phyloP scores from a whole-genome alignment of 768 basidiomycete species.

The Solioccasus polychromus region DNA sequence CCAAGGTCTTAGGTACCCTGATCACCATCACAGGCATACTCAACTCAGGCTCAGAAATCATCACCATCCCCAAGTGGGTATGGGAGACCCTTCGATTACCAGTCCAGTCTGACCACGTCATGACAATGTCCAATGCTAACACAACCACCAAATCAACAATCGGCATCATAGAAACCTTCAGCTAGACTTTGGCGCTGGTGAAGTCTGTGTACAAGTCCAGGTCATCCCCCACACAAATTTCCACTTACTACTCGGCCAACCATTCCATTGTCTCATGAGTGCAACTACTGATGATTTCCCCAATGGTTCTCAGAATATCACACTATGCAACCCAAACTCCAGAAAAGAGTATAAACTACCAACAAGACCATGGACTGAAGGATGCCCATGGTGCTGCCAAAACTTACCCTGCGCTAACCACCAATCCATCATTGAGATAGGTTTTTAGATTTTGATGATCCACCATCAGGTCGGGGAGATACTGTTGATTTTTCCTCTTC shows the following conservation, averaged over 20 bases:
- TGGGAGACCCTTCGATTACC: background rate
- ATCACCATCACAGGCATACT: background rate
- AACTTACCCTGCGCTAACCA: background rate
- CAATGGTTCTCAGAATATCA: background rate
- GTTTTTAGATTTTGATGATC: background rate
- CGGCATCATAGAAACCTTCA: background rate
- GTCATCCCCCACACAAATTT: background rate
- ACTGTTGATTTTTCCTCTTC: no score
- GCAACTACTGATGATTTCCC: background rate
- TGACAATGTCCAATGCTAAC: background rate
- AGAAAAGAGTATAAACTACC: background rate
- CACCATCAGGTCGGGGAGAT: background rate
- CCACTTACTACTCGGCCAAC: background rate
- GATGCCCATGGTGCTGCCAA: background rate
- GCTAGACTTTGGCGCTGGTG: background rate
- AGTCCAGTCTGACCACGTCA: background rate
- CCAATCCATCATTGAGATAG: background rate
- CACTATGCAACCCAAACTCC: background rate
- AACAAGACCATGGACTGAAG: background rate
- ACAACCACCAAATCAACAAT: background rate
- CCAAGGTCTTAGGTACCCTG: background rate
- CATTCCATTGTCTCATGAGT: conserved; percentile 1
- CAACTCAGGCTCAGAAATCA: background rate
- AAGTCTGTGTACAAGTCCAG: background rate
- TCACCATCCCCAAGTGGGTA: background rate